phyloP scores from a whole-genome alignment of 169 alveolate species.

The Plasmodium fragile region DNA sequence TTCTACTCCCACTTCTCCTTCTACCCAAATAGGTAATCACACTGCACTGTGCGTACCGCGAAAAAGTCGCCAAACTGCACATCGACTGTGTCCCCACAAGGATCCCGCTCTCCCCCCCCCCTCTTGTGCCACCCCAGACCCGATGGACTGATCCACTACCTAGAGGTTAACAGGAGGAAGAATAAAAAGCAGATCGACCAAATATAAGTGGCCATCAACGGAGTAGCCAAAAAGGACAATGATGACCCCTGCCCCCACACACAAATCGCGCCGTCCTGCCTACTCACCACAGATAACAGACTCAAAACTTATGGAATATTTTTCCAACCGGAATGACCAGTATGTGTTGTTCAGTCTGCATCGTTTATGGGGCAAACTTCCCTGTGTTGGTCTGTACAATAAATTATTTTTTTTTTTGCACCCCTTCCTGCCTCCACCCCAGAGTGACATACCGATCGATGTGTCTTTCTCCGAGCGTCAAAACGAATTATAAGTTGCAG shows the following conservation, averaged over 20 bases:
- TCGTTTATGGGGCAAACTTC: neutral
- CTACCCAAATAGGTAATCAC: constrained; percentile 33
- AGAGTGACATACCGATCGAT: constrained; percentile 59
- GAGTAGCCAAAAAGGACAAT: neutral
- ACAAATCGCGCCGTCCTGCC: neutral
- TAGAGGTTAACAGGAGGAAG: constrained; percentile 30
- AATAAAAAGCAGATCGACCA: neutral
- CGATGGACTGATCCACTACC: constrained; percentile 31
- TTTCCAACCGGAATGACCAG: constrained; percentile 57
- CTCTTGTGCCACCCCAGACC: neutral
- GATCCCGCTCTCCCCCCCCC: neutral
- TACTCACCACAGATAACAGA: constrained; percentile 37
- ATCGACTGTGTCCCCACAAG: neutral
- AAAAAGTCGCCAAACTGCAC: neutral
- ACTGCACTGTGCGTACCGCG: neutral
- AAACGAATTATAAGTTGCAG: constrained; percentile 22
- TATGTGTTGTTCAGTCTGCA: neutral
- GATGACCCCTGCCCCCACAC: neutral
- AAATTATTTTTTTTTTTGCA: neutral
- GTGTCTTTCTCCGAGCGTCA: neutral
- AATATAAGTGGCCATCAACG: neutral
- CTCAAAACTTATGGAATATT: constrained; percentile 64
- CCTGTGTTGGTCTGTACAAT: neutral
- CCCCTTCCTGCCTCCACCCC: neutral
- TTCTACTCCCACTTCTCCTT: constrained; percentile 48